Evolutionary conservation across 306 rosid genomes (phyloP), one percentile per base, ranked within the genome.

Genomic region (Sesbania bispinosa): DNA sequence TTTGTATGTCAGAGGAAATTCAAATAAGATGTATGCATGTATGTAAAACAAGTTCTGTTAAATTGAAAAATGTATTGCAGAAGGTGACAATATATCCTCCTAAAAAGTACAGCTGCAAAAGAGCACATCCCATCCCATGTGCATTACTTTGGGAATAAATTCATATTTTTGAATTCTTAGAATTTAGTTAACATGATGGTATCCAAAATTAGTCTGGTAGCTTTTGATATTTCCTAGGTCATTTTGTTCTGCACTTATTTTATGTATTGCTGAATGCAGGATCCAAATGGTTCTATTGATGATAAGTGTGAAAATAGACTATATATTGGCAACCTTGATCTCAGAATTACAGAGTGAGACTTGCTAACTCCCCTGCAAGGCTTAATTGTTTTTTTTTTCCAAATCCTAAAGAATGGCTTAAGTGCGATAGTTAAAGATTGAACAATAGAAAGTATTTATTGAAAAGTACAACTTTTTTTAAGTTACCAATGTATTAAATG

Each of bases 291-390:
- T 71, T 77, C 62, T 68, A 23, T 65, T 14, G 96, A 85, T 66
- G 97, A 89, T 70, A 94, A 86, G 67, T 33, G 84, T 65, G 95
- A 94, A 69, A 84, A 84, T 55, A 87, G 87, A 79, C 88, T 94
- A 41, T 94, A 89, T 65, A 71, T 94, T 5, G 99, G 97, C 5
- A 94, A 89, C 83, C 96, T 94, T 61, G 99, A 91, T 60, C 82
- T 91, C 53, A 88, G 91, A 82, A 89, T 91, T 80, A 94, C 99
- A 26, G 99, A 91, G 99, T 94, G 79, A 86, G 99, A 51, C 38
- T 47, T 29, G 19, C 47, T 1, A 51, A 69, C 33, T 2, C 11
- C 46, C 39, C 27, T 13, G 32, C 24, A 13, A 39, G 59, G 52
- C 23, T 51, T 62, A 5, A 6, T 61, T 42, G 11, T 43, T 57